A percentile compares a stretch with the other conserved stretches of the same genome.
These are phyloP conservation scores for Hortiboletus campestris DNA, from an alignment of 768 basidiomycete species.

Conservation along the genomic window DNA sequence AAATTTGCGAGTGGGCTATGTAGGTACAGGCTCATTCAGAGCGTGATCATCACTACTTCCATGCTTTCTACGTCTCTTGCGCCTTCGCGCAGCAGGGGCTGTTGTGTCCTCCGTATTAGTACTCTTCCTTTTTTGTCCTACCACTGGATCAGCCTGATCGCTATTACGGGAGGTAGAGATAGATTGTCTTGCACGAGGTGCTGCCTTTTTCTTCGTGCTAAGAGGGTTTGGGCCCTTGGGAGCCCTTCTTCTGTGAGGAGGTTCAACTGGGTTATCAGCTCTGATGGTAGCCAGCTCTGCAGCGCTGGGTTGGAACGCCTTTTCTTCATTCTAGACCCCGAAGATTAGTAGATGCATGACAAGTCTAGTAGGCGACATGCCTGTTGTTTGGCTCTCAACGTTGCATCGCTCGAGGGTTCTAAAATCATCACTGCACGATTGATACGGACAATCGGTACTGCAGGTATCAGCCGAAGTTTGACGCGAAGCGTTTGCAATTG, in stretches of 20 bases:
- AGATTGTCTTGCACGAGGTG: constrained; percentile 5
- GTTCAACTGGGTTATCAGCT: constrained; percentile 31
- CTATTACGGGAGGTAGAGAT: background rate
- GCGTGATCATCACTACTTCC: background rate
- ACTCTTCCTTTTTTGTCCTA: constrained; percentile 22
- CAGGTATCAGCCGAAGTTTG: constrained; percentile 71
- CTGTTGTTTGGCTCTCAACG: constrained; percentile 62
- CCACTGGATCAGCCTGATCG: background rate
- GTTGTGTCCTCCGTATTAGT: background rate
- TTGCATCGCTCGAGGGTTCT: constrained; percentile 83
- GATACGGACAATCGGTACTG: constrained; percentile 86
- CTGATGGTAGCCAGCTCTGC: constrained; percentile 48
- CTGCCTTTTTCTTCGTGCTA: constrained; percentile 85
- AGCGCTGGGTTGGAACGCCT: constrained; percentile 49
- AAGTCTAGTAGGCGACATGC: constrained; percentile 35
- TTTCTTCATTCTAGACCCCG: constrained; percentile 57
- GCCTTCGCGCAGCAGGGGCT: constrained; percentile 1
- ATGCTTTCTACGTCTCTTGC: constrained; percentile 26
- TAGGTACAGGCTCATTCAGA: background rate
- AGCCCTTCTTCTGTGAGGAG: constrained; percentile 58
- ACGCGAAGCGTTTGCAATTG: constrained; percentile 74
- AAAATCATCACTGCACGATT: constrained; percentile 92
- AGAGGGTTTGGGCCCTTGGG: constrained; percentile 91
- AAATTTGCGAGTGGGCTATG: background rate
- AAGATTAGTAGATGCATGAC: background rate